Evolutionary conservation across 2,329 filamentous ascomycete genomes (phyloP).

Genomic region (Ceratocystis alfenasii): DNA sequence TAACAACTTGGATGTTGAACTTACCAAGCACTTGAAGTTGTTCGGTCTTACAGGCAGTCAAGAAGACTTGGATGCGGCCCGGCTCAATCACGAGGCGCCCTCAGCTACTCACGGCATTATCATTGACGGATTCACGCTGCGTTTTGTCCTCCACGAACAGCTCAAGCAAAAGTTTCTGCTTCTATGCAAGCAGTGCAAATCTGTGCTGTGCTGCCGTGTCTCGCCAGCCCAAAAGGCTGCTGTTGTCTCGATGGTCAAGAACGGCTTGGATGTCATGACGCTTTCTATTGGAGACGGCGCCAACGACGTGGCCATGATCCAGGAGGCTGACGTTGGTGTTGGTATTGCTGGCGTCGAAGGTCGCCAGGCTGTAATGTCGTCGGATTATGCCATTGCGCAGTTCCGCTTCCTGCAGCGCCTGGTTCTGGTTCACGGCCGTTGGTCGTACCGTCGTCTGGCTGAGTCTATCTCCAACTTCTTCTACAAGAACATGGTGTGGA

Average conservation of each 20-base stretch:
- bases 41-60: conserved; percentile 78
- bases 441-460: conserved; percentile 88
- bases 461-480: conserved; percentile 98
- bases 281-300: conserved; percentile 76
- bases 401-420: conserved; percentile 79
- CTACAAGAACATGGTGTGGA: conserved; percentile 99
- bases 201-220: conserved; percentile 93
- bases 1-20: conserved; percentile 51
- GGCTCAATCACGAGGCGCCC: conserved; percentile 74
- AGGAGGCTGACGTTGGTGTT: conserved; percentile 92
- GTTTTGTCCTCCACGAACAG: conserved; percentile 69
- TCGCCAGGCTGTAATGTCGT: conserved; percentile 87
- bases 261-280: conserved; percentile 89
- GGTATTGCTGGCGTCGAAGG: conserved; percentile 91
- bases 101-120: conserved; percentile 81
- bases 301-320: conserved; percentile 96
- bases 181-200: conserved; percentile 92
- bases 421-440: conserved; percentile 80
- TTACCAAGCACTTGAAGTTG: conserved; percentile 58
- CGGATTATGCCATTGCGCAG: conserved; percentile 89
- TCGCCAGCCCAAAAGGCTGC: conserved; percentile 93
- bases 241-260: conserved; percentile 93
- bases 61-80: conserved; percentile 68
- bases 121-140: conserved; percentile 87
- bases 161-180: conserved; percentile 87